phyloP scores from a whole-genome alignment of 306 rosid species.

The Trifolium repens region DNA sequence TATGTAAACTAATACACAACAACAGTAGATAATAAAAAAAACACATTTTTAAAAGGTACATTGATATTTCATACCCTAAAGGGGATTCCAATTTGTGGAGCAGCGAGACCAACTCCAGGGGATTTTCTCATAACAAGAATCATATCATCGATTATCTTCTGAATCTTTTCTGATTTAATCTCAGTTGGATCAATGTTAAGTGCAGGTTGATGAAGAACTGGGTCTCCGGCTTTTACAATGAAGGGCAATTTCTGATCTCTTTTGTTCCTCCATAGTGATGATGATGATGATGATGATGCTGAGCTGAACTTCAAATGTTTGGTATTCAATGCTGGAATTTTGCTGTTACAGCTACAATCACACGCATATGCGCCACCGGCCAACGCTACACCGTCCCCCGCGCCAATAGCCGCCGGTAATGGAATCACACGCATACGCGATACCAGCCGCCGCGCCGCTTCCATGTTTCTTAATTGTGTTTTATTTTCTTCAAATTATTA shows the following conservation, averaged over 20 bases:
- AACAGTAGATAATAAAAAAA: not conserved
- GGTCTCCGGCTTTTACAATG: constrained; percentile 8
- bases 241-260: not conserved
- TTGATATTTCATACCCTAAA: constrained; percentile 52
- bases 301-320: not conserved
- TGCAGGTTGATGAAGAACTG: constrained; percentile 58
- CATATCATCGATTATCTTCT: constrained; percentile 81
- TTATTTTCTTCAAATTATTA: too few species aligned
- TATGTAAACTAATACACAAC: not conserved
- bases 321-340: not conserved
- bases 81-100: constrained; percentile 91
- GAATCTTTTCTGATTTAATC: constrained; percentile 73
- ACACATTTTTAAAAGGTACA: not conserved
- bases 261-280: not conserved
- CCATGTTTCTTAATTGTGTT: not conserved
- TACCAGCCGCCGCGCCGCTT: not conserved
- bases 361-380: not conserved
- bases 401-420: not conserved
- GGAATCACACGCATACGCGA: not conserved
- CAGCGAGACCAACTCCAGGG: constrained; percentile 94
- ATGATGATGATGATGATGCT: not conserved
- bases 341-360: not conserved
- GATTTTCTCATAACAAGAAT: constrained; percentile 66
- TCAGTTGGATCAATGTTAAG: constrained; percentile 54
- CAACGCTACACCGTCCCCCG: not conserved